A percentile compares a stretch with the other conserved stretches of the same genome.
These are phyloP conservation scores for Coleophoma cylindrospora DNA, from an alignment of 2,329 filamentous ascomycete genomes.

Conservation along the genomic window DNA sequence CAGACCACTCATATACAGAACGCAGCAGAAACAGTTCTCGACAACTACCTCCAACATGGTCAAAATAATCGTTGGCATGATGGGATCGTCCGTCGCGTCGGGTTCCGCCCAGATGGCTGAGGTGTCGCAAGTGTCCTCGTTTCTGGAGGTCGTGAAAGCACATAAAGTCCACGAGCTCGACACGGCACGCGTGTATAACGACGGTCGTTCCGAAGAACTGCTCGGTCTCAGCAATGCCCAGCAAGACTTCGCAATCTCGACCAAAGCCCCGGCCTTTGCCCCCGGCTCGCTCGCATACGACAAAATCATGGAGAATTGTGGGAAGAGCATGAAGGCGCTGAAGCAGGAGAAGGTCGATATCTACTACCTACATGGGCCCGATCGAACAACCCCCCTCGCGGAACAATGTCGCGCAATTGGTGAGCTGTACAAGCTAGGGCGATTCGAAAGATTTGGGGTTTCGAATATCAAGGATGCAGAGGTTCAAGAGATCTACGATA, in stretches of 20 bases:
- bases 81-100: slow-evolving; percentile 1
- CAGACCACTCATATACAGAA: neutral
- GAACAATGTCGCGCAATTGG: slow-evolving; percentile 22
- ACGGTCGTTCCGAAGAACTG: slow-evolving; percentile 1
- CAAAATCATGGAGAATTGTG: slow-evolving; percentile 3
- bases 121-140: neutral
- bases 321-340: slow-evolving; percentile 1
- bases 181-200: slow-evolving; percentile 3
- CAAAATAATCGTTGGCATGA: slow-evolving; percentile 4
- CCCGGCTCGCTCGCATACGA: neutral
- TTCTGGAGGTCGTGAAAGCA: neutral
- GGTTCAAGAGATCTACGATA: slow-evolving; percentile 16
- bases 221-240: neutral
- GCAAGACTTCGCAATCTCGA: slow-evolving; percentile 2
- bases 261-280: slow-evolving; percentile 4
- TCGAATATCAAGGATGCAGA: slow-evolving; percentile 19
- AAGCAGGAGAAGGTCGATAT: slow-evolving; percentile 19
- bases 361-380: slow-evolving; percentile 27
- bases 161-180: slow-evolving; percentile 2
- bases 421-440: slow-evolving; percentile 20
- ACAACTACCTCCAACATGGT: slow-evolving; percentile 1
- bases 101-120: slow-evolving; percentile 1
- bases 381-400: slow-evolving; percentile 20
- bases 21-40: neutral
- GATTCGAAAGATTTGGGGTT: slow-evolving; percentile 23